Evolutionary conservation across 305 asterid species (phyloP).

Genomic region (Plantago coronopus): DNA sequence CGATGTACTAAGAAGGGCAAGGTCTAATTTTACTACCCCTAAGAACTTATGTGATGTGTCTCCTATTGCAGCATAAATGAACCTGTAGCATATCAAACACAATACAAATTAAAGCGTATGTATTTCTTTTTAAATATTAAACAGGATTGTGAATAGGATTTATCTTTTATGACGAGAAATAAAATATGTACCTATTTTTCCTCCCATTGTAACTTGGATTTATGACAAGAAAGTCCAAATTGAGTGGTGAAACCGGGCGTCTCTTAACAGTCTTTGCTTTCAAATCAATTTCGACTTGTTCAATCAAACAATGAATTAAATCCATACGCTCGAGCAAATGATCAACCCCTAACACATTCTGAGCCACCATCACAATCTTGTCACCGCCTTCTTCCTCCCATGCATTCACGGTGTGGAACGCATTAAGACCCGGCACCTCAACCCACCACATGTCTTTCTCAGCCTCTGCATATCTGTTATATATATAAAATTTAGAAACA

Average conservation of each 20-base stretch:
- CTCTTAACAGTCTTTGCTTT: slow-evolving; percentile 36
- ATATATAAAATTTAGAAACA: no score
- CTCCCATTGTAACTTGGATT: slow-evolving; percentile 39
- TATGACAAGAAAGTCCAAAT: slow-evolving; percentile 44
- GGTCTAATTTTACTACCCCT: slow-evolving; percentile 48
- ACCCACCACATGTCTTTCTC: slow-evolving; percentile 52
- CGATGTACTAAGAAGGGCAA: no score
- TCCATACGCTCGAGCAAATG: slow-evolving; percentile 48
- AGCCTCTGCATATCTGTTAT: slow-evolving; percentile 41
- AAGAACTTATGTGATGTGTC: slow-evolving; percentile 46
- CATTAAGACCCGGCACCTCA: slow-evolving; percentile 45
- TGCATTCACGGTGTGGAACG: slow-evolving; percentile 40
- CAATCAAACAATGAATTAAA: slow-evolving; percentile 38
- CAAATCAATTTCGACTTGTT: slow-evolving; percentile 39
- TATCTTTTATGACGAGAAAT: not conserved
- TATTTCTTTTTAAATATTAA: no score
- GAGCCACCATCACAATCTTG: slow-evolving; percentile 44
- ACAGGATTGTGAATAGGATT: no score
- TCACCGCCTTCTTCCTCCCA: slow-evolving; percentile 54
- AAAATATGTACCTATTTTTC: slow-evolving; percentile 35
- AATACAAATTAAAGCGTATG: no score
- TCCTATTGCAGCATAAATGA: slow-evolving; percentile 51
- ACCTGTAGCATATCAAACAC: no score
- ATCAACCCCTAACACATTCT: slow-evolving; percentile 48
- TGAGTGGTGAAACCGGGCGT: slow-evolving; percentile 39